Evolutionary conservation across 2,329 filamentous ascomycete genomes (phyloP).

Genomic region (Claviceps sp.): DNA sequence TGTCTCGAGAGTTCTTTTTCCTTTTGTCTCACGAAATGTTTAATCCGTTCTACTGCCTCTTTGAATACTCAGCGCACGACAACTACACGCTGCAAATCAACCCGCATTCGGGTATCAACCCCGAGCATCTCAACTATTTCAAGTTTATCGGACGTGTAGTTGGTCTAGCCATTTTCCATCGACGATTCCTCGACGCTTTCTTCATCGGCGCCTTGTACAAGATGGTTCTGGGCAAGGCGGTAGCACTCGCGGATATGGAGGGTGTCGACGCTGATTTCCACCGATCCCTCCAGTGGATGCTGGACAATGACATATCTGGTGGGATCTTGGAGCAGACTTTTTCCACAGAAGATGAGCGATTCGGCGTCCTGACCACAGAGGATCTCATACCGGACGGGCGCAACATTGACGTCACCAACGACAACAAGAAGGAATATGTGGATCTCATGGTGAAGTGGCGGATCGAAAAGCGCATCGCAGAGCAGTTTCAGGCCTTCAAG

Average conservation of each 20-base stretch:
- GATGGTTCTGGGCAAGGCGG: conserved; percentile 93
- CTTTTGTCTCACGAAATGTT: conserved; percentile 99
- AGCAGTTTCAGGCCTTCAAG: conserved; percentile 97
- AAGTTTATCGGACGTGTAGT: conserved; percentile 98
- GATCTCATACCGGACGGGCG: conserved; percentile 84
- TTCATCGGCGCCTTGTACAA: conserved; percentile 99
- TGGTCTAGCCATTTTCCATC: conserved; percentile 93
- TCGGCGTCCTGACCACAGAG: conserved; percentile 86
- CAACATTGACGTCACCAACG: conserved; percentile 91
- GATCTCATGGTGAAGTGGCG: conserved; percentile 99
- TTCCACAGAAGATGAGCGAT: conserved; percentile 92
- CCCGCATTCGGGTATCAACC: conserved; percentile 97
- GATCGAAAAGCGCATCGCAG: conserved; percentile 94
- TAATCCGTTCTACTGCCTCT: conserved; percentile 98
- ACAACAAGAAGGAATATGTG: conserved; percentile 98
- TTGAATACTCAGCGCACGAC: conserved; percentile 98
- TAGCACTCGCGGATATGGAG: conserved; percentile 90
- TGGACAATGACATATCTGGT: conserved; percentile 91
- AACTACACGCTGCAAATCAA: conserved; percentile 99
- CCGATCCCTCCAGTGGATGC: conserved; percentile 88
- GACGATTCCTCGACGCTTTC: conserved; percentile 94
- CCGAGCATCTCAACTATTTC: conserved; percentile 98
- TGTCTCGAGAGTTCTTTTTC: conserved; percentile 99
- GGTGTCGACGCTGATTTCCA: conserved; percentile 98
- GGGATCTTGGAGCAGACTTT: conserved; percentile 93